Base-by-base conservation (phyloP, 805 yeast genomes). In the Monosporozyma servazzii region DNA sequence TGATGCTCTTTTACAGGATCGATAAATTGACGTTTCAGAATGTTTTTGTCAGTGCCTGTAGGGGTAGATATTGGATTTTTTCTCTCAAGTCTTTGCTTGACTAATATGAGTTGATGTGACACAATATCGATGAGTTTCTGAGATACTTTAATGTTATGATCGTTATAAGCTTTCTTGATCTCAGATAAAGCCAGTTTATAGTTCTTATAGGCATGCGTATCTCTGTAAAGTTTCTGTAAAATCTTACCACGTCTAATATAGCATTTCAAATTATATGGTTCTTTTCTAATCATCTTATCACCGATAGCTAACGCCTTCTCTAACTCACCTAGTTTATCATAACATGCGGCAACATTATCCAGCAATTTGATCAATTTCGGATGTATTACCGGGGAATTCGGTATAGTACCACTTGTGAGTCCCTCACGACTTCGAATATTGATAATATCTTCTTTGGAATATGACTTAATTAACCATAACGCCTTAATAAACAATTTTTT, bases 191-290 rank as follows among this genome's bases (percentile, higher is more conserved):
- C 69, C 20, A 48, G 30, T 25, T 54, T 54, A 27, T 62, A 65
- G 25, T 37, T 47, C 1, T 51, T 39, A 43, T 59, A 58, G 0
- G 70, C 69, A 17, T 57, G 56, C 7, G 50, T 52, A 20, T 57
- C 58, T 27, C 53, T 56, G 2, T 49, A 46, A 13, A 56, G 54
- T 18, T 52, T 56, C 48, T 61, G 65, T 21, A 63, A 51, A 9
- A 63, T 20, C 45, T 58, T 66, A 18, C 66, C 67, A 21, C 58
- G 47, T 45, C 67, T 52, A 10, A 66, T 51, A 47, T 63, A 66
- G 27, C 66, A 55, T 51, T 56, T 62, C 25, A 62, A 43, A 45
- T 64, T 62, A 39, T 52, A 61, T 8, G 68, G 63, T 37, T 62
- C 68, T 2, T 50, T 50, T 18, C 52, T 47, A n/a, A 60, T 50